Evolutionary conservation across 2,329 filamentous ascomycete genomes (phyloP).

Genomic region (Arachnomyces sp.): DNA sequence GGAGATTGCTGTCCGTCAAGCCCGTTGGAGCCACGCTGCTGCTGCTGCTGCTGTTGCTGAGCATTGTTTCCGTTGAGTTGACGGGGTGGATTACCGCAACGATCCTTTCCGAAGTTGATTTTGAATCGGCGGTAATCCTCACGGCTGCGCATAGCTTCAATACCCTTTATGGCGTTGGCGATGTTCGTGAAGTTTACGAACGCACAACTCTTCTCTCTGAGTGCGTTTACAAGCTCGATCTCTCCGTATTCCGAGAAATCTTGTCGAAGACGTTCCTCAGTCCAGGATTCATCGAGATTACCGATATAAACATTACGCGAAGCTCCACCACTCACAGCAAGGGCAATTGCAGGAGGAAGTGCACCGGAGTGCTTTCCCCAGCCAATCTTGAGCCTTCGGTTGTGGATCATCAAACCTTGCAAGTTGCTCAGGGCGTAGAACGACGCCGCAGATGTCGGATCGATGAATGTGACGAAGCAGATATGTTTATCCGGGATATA

Average conservation of each 20-base stretch:
- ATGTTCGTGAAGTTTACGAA: conserved; percentile 99
- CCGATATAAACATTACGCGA: conserved; percentile 98
- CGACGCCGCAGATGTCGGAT: conserved; percentile 91
- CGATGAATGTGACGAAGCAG: conserved; percentile 98
- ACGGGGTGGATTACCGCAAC: conserved; percentile 90
- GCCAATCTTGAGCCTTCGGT: conserved; percentile 92
- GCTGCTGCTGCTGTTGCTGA: conserved; percentile 50
- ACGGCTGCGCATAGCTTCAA: conserved; percentile 87
- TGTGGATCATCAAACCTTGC: conserved; percentile 98
- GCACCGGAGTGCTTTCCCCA: conserved; percentile 99
- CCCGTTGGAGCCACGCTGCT: conserved; percentile 56
- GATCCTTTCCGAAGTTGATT: conserved; percentile 98
- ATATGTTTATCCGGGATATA: conserved; percentile 99
- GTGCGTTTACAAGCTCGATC: conserved; percentile 92
- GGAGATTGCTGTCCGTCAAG: conserved; percentile 49
- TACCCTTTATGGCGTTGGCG: conserved; percentile 98
- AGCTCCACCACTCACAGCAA: conserved; percentile 91
- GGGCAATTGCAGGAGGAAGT: conserved; percentile 86
- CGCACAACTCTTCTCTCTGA: conserved; percentile 97
- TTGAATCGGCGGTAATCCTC: conserved; percentile 99
- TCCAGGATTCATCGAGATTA: conserved; percentile 95
- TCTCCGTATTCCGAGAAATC: conserved; percentile 97
- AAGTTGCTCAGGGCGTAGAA: conserved; percentile 98
- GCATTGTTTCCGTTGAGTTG: conserved; percentile 62
- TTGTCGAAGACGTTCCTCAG: conserved; percentile 86